Evolutionary conservation across 192 early-diverging fungal species (phyloP), one percentile per base, ranked within the genome.

Genomic region (Coemansia asiatica): DNA sequence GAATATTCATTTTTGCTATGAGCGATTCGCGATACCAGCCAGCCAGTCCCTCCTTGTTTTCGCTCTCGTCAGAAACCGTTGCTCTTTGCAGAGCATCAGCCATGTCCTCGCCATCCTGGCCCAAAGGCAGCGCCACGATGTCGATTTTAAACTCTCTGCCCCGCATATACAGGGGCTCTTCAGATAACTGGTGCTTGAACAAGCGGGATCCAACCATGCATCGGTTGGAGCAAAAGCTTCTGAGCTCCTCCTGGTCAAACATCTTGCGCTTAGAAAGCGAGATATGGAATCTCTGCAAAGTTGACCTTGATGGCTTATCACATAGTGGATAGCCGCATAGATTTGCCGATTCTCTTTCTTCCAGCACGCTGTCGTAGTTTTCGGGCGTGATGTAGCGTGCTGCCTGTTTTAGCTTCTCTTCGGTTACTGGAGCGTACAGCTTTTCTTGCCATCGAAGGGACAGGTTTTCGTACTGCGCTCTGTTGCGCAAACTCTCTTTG

Each of bases 281-380:
- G 61, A 96, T 93, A 25, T 85, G 79, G 65, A 84, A 94, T 64
- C 53, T 63, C 25, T 72, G 50, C 38, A 63, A 59, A 2, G 55
- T 25, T 49, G 59, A 61, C 19, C 69, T 58, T 4, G 62, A 15
- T 18, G 21, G 33, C 13, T 81, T 67, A n/a, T 56, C 48, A 70
- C 94, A 96, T 18, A 96, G 70, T 23, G 94, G 92, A 60, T 94
- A 96, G 1, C 91, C 94, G 66, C 94, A 96, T 18, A 88, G 64
- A 13, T 84, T 81, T 48, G 79, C 83, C 0, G 90, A 73, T 18
- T 83, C 77, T 2, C 94, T 83, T 83, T 95, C 94, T 53, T 85
- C 85, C 54, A 94, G 71, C 19, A 91, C 72, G 38, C 90, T 90
- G 21, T 80, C 70, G 62, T 89, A 95, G 35, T 88, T 84, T 7